Base-by-base conservation (phyloP, 2,329 filamentous ascomycete genomes). In the Colletotrichum sp. region DNA sequence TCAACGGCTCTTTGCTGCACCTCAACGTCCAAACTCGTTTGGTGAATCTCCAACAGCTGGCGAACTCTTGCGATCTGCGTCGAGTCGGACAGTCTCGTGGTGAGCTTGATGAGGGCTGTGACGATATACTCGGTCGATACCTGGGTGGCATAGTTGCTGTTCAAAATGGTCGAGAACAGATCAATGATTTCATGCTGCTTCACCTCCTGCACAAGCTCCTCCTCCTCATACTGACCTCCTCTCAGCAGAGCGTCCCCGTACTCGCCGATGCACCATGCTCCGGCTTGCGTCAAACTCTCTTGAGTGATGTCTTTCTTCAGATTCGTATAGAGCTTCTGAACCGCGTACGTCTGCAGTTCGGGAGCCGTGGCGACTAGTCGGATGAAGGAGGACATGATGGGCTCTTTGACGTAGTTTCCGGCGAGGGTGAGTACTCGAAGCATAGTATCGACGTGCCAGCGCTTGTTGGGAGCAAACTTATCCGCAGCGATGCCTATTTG, bases 391-490 rank as follows among this genome's bases (percentile, higher is more conserved):
- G 97, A 98, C 72, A 99, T 85, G 74, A 99, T 99, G 78, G 97
- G 97, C 82, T 99, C 97, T 83, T 98, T 98, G 78, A 99, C 96
- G 80, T 97, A 98, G 84, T 97, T 98, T 61, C 97, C 97, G 66
- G 97, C 97, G 77, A 99, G 88, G 72, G 96, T 98, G 78, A 99
- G 85, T 29, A 99, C 95, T 27, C 97, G 91, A 68, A 99, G 88
- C 93, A 99, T 98, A 4, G 97, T 99, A 81, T 99, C 97, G 78
- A 98, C 93, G 82, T 99, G 97, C 97, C 97, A 99, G 81, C 97
- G 90, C 86, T 98, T 98, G 85, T 97, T 98, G 1, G 97, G 97
- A 3, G 97, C 94, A 84, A 95, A 99, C 77, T 96, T 93, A 83
- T 99, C 97, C 8, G 97, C 97, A 13, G 97, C 97, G 79, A 99